Evolutionary conservation across 2,329 filamentous ascomycete species (phyloP).

Genomic region (Talaromyces sp.): DNA sequence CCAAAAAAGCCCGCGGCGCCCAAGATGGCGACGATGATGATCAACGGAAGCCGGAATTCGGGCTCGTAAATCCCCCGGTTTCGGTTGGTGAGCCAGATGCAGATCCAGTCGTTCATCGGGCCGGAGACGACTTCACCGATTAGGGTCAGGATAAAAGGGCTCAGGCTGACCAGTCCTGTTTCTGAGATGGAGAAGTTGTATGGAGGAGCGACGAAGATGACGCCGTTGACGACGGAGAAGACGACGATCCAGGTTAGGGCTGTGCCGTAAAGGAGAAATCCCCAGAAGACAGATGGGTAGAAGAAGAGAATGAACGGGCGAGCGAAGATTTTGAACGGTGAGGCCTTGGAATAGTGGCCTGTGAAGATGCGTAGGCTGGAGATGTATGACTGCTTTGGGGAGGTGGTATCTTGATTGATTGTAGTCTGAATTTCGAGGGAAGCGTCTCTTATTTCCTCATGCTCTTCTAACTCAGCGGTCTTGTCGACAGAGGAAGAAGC

Average conservation of each 20-base stretch:
- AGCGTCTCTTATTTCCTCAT: not conserved
- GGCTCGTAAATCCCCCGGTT: constrained; percentile 11
- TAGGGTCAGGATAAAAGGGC: constrained; percentile 6
- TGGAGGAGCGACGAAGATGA: constrained; percentile 9
- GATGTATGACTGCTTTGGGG: not conserved
- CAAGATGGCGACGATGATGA: constrained; percentile 4
- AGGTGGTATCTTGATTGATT: not conserved
- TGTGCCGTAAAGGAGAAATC: constrained; percentile 5
- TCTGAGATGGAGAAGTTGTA: constrained; percentile 10
- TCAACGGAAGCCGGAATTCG: constrained; percentile 6
- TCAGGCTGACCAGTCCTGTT: constrained; percentile 7
- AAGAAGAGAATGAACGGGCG: constrained; percentile 9
- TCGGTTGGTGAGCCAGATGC: constrained; percentile 7
- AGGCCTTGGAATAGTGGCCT: constrained; percentile 1
- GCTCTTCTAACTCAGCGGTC: not conserved
- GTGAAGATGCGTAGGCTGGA: constrained; percentile 3
- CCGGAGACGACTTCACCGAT: constrained; percentile 10
- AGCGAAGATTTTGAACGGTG: constrained; percentile 2
- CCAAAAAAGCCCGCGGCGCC: constrained; percentile 8
- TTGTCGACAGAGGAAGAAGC: not conserved
- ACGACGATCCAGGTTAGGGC: constrained; percentile 9
- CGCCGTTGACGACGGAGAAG: constrained; percentile 9
- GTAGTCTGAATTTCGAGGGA: not conserved
- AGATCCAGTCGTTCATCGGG: constrained; percentile 11
- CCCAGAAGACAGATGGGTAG: constrained; percentile 7